A percentile compares a stretch with the other conserved stretches of the same genome.
These are phyloP conservation scores for Magnolia changhungtana DNA, from an alignment of 164 flowering plant species.

Conservation along the genomic window DNA sequence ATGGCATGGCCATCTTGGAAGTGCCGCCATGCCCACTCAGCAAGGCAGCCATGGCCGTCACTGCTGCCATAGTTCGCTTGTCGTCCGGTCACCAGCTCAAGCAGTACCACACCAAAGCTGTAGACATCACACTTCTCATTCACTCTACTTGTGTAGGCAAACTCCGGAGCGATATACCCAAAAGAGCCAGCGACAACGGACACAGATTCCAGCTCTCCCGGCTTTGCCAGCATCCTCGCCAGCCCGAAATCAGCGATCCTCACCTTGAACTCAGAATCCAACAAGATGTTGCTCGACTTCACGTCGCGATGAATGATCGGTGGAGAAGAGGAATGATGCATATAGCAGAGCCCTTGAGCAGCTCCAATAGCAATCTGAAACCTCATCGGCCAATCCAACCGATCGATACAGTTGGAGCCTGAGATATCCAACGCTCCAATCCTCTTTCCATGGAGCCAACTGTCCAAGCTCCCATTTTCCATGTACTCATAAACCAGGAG, in stretches of 20 bases:
- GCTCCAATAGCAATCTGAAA: conserved; percentile 70
- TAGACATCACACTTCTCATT: conserved; percentile 77
- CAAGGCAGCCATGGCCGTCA: conserved; percentile 47
- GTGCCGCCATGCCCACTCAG: conserved; percentile 74
- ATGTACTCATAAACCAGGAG: conserved; percentile 87
- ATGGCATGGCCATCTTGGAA: conserved; percentile 39
- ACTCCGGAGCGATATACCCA: conserved; percentile 92
- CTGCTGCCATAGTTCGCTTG: conserved; percentile 42
- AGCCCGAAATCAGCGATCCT: conserved; percentile 84
- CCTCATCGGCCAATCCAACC: conserved; percentile 72
- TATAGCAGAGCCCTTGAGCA: conserved; percentile 80
- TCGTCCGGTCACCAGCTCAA: conserved; percentile 75
- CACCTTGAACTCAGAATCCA: conserved; percentile 70
- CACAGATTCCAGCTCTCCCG: conserved; percentile 49
- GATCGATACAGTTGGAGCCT: conserved; percentile 15
- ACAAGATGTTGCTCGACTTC: conserved; percentile 79
- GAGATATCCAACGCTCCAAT: conserved; percentile 12
- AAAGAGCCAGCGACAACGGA: conserved; percentile 80
- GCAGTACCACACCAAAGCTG: conserved; percentile 87
- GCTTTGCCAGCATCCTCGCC: conserved; percentile 56
- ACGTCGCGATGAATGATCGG: conserved; percentile 81
- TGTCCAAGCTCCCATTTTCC: conserved; percentile 73
- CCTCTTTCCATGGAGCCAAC: conserved; percentile 61
- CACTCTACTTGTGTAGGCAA: conserved; percentile 59
- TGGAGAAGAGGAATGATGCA: conserved; percentile 83